Conservation (phyloP, 1,284 basidiomycete genomes). For the Heimioporus punctisporus region DNA sequence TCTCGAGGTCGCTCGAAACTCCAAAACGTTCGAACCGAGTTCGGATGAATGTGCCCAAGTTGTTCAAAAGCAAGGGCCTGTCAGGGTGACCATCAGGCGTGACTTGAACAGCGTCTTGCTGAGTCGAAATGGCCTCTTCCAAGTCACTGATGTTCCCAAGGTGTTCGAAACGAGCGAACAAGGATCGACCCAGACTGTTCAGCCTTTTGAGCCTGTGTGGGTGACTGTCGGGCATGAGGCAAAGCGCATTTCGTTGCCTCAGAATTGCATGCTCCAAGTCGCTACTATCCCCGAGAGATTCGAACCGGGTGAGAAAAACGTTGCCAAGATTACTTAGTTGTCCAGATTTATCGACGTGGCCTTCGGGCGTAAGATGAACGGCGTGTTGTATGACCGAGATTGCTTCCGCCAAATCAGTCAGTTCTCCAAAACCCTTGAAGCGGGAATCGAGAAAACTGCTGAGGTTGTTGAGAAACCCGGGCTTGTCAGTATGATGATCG, state of each 20-base stretch:
- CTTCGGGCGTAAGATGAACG: neutral
- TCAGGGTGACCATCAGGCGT: neutral
- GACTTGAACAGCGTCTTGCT: neutral
- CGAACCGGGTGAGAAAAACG: no score
- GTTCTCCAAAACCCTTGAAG: neutral
- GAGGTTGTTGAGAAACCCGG: neutral
- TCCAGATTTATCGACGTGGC: no score
- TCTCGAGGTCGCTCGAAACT: neutral
- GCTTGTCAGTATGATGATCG: neutral
- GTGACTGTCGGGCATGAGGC: neutral
- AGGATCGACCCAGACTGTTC: neutral
- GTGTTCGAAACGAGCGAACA: neutral
- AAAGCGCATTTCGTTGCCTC: no score
- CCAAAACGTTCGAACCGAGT: neutral
- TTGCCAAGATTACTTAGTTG: no score
- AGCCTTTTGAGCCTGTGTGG: neutral
- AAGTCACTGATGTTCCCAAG: neutral
- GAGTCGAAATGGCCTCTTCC: neutral
- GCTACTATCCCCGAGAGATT: no score
- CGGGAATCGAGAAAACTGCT: neutral
- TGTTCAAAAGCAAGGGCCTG: neutral
- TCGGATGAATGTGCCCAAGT: neutral
- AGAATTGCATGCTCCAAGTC: no score
- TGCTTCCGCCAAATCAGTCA: neutral
- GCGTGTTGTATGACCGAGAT: neutral